These are phyloP conservation scores for Camellia oleifera DNA, from an alignment of 179 eudicot genomes.

Conservation along the genomic window DNA sequence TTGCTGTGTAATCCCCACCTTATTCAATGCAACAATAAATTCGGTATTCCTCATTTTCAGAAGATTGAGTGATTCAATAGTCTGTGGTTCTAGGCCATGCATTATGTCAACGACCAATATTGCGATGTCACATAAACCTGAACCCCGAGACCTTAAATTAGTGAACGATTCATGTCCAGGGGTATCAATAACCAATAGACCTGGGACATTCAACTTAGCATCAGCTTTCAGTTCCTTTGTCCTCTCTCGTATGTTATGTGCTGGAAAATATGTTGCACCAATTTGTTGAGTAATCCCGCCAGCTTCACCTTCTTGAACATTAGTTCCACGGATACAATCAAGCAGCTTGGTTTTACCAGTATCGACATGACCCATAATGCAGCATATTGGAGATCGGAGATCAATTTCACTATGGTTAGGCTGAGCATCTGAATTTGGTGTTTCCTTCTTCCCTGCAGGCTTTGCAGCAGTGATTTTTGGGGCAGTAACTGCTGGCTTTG, in stretches of 20 bases:
- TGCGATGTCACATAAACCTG: constrained; percentile 93
- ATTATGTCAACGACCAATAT: constrained; percentile 90
- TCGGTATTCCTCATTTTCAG: constrained; percentile 91
- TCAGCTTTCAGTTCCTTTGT: constrained; percentile 91
- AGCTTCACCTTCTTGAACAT: constrained; percentile 98
- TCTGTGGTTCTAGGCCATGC: constrained; percentile 95
- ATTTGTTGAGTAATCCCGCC: constrained; percentile 99
- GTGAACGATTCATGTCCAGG: constrained; percentile 93
- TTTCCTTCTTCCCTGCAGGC: constrained; percentile 27
- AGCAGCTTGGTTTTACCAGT: constrained; percentile 94
- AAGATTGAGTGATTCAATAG: constrained; percentile 87
- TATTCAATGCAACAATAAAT: constrained; percentile 85
- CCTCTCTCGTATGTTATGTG: constrained; percentile 84
- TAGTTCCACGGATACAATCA: constrained; percentile 90
- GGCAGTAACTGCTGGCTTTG: constrained; percentile 23
- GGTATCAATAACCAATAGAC: constrained; percentile 87
- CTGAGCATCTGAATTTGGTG: constrained; percentile 24
- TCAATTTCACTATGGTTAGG: constrained; percentile 33
- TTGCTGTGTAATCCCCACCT: constrained; percentile 40
- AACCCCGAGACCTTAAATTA: constrained; percentile 84
- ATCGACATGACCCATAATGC: constrained; percentile 98
- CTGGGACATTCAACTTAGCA: constrained; percentile 88
- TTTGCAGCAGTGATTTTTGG: constrained; percentile 27
- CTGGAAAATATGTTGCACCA: constrained; percentile 96
- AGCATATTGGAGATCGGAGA: constrained; percentile 92